Evolutionary conservation across 2,329 filamentous ascomycete species (phyloP).

Genomic region (Aspergillus sp.): DNA sequence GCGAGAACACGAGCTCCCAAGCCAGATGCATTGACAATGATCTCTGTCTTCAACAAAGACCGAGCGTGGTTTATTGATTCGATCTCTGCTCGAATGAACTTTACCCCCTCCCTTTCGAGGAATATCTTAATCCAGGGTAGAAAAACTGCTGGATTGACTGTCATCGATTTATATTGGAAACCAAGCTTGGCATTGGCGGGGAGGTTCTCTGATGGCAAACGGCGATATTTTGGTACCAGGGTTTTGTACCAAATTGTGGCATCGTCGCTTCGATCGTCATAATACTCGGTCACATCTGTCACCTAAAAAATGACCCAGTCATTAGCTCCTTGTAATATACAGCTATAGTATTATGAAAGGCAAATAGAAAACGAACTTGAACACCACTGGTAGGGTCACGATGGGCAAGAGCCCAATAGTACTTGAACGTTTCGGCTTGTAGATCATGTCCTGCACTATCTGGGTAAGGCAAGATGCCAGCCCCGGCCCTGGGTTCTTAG

Average conservation of each 20-base stretch:
- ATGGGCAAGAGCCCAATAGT: slow-evolving; percentile 26
- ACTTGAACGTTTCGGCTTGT: slow-evolving; percentile 21
- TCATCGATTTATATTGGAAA: slow-evolving; percentile 18
- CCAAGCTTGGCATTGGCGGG: slow-evolving; percentile 16
- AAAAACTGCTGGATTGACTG: slow-evolving; percentile 16
- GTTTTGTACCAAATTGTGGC: slow-evolving; percentile 24
- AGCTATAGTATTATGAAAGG: not conserved
- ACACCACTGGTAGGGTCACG: slow-evolving; percentile 24
- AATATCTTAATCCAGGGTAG: slow-evolving; percentile 21
- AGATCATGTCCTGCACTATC: slow-evolving; percentile 16
- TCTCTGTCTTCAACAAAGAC: not conserved
- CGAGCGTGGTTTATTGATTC: slow-evolving; percentile 13
- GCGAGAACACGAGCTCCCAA: slow-evolving; percentile 19
- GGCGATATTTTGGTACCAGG: slow-evolving; percentile 20
- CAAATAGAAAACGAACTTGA: slow-evolving; percentile 9
- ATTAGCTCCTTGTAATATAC: not conserved
- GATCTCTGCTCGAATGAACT: slow-evolving; percentile 14
- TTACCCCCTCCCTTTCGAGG: slow-evolving; percentile 14
- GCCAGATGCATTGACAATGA: slow-evolving; percentile 23
- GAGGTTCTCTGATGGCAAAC: slow-evolving; percentile 9
- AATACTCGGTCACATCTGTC: slow-evolving; percentile 20
- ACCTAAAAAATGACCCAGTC: slow-evolving; percentile 5
- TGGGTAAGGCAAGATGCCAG: slow-evolving; percentile 18
- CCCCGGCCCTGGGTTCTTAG: slow-evolving; percentile 15
- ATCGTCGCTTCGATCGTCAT: slow-evolving; percentile 21